phyloP scores from a whole-genome alignment of 228 moss, liverwort and hornwort species.

The Sphagnum magellanicum region DNA sequence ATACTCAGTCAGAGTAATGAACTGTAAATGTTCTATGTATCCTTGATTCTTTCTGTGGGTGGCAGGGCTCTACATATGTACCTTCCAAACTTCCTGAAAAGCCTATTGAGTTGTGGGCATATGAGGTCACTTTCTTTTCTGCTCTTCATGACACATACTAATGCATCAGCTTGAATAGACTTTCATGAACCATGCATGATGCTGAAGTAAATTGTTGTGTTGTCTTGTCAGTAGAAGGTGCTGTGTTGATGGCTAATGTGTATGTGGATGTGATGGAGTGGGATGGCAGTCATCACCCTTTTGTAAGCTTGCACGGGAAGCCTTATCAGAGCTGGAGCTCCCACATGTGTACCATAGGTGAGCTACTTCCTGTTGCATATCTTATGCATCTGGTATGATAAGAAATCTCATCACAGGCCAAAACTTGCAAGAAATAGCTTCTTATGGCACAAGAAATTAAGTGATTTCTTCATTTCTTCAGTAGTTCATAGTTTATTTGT shows the following conservation, averaged over 20 bases:
- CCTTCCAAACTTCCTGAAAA: slow-evolving; percentile 66
- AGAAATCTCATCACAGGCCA: background rate
- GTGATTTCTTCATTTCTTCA: too few species aligned
- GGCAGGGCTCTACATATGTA: slow-evolving; percentile 76
- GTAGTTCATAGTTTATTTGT: too few species aligned
- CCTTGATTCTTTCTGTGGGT: background rate
- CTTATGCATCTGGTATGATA: background rate
- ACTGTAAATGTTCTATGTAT: background rate
- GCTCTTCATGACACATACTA: background rate
- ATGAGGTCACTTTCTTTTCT: slow-evolving; percentile 46
- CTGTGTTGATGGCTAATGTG: too few species aligned
- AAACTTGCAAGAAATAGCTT: background rate
- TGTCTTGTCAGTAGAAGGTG: too few species aligned
- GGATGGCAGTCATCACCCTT: slow-evolving; percentile 78
- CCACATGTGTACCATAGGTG: slow-evolving; percentile 92
- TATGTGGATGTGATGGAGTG: background rate
- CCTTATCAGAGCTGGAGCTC: slow-evolving; percentile 89
- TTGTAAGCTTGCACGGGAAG: slow-evolving; percentile 94
- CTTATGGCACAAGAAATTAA: too few species aligned
- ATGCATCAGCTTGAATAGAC: too few species aligned
- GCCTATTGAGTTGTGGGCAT: slow-evolving; percentile 89
- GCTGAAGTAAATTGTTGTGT: too few species aligned
- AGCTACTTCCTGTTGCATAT: background rate
- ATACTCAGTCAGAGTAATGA: too few species aligned
- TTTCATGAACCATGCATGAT: too few species aligned